These are phyloP conservation scores for Pseudogymnoascus destructans DNA, from an alignment of 2,329 filamentous ascomycete species.

Conservation along the genomic window DNA sequence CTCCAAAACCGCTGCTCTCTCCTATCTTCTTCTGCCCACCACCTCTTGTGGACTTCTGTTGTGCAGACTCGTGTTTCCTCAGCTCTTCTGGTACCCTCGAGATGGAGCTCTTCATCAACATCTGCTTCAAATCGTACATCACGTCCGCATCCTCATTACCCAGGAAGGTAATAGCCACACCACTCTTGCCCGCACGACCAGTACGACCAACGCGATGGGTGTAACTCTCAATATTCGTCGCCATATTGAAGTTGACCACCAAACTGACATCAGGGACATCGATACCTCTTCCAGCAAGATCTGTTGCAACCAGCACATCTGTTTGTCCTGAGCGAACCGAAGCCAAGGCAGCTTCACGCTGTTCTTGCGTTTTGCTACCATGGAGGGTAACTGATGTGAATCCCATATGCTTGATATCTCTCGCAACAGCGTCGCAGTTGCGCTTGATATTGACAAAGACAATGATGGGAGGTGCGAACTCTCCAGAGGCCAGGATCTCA, in stretches of 20 bases:
- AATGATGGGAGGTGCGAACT: slow-evolving; percentile 83
- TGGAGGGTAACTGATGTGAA: slow-evolving; percentile 84
- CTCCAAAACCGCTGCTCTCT: slow-evolving; percentile 25
- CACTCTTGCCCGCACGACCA: slow-evolving; percentile 91
- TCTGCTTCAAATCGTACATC: slow-evolving; percentile 90
- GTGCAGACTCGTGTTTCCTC: slow-evolving; percentile 78
- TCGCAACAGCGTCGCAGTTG: slow-evolving; percentile 89
- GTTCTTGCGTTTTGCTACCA: slow-evolving; percentile 93
- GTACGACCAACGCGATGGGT: slow-evolving; percentile 95
- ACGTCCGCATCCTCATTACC: slow-evolving; percentile 82
- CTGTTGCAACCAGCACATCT: slow-evolving; percentile 87
- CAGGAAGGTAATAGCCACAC: slow-evolving; percentile 91
- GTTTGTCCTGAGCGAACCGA: slow-evolving; percentile 70
- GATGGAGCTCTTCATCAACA: slow-evolving; percentile 80
- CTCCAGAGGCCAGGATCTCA: slow-evolving; percentile 69
- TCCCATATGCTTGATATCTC: slow-evolving; percentile 89
- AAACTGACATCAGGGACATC: slow-evolving; percentile 89
- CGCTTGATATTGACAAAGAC: slow-evolving; percentile 99
- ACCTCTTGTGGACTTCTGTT: slow-evolving; percentile 55
- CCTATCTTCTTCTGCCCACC: slow-evolving; percentile 36
- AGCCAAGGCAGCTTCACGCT: slow-evolving; percentile 82
- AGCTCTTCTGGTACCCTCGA: slow-evolving; percentile 86
- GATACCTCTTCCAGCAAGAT: slow-evolving; percentile 92
- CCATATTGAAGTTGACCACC: slow-evolving; percentile 99
- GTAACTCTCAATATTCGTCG: slow-evolving; percentile 80